Percentiles rank a stretch among this genome's conserved stretches.
Conservation (phyloP, 345 rosid genomes). For the Gossypium mustelinum region DNA sequence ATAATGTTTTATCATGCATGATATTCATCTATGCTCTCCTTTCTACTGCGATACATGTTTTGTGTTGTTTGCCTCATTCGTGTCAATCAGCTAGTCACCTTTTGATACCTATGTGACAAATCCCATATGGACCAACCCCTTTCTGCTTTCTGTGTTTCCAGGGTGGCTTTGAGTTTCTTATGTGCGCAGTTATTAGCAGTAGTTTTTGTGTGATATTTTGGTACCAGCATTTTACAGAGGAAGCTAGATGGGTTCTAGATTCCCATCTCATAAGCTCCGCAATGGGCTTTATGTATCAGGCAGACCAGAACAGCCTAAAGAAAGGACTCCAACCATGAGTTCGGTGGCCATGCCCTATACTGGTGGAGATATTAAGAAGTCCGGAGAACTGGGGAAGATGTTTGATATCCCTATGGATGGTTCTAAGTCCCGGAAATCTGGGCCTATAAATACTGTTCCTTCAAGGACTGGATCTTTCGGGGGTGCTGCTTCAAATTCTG, state of each 20-base stretch:
- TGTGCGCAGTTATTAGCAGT: not conserved
- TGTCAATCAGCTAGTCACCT: not conserved
- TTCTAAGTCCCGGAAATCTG: not conserved
- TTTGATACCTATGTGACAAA: not conserved
- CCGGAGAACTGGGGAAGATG: not conserved
- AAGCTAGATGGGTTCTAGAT: not conserved
- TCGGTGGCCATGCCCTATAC: not conserved
- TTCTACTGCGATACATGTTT: not conserved
- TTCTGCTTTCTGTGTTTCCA: constrained; percentile 17
- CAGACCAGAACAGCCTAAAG: not conserved
- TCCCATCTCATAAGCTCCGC: not conserved
- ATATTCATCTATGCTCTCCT: not conserved
- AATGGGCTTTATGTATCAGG: not conserved
- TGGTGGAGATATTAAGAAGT: not conserved
- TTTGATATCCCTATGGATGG: not conserved
- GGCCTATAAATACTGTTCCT: not conserved
- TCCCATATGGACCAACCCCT: not conserved
- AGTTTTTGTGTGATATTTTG: constrained; percentile 2
- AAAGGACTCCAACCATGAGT: not conserved
- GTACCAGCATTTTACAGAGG: not conserved
- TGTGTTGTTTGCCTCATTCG: not conserved
- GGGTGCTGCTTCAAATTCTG: not conserved
- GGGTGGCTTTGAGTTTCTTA: constrained; percentile 28
- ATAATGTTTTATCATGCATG: not conserved
- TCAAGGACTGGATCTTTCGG: not conserved